A percentile compares a stretch with the other conserved stretches of the same genome.
Conservation (phyloP, 2,329 filamentous ascomycete genomes). For the Chaetomiaceae sp. region DNA sequence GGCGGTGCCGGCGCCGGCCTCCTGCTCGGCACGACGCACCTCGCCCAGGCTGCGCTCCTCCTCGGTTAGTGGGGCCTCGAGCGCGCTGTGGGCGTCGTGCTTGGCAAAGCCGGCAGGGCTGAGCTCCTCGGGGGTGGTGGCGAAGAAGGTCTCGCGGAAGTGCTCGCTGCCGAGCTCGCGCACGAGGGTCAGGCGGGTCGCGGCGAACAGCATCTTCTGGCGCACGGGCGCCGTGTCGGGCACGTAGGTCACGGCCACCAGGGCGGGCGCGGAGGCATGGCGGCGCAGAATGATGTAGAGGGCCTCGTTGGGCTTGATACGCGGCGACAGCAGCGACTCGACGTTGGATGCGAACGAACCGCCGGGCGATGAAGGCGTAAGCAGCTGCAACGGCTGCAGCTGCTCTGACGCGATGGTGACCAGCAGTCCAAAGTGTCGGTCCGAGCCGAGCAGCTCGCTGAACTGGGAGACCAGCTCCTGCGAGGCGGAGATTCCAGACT, state of each 20-base stretch:
- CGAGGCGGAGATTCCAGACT: slow-evolving; percentile 52
- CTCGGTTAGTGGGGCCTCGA: slow-evolving; percentile 68
- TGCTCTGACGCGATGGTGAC: slow-evolving; percentile 64
- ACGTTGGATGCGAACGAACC: slow-evolving; percentile 63
- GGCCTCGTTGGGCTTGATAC: slow-evolving; percentile 60
- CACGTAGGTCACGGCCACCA: slow-evolving; percentile 70
- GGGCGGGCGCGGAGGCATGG: slow-evolving; percentile 49
- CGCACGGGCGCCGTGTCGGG: slow-evolving; percentile 73
- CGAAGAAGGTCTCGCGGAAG: slow-evolving; percentile 71
- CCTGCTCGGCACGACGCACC: slow-evolving; percentile 68
- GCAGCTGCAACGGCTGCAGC: slow-evolving; percentile 52
- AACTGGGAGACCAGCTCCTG: slow-evolving; percentile 71
- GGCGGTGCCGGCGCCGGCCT: slow-evolving; percentile 63
- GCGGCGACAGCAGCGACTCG: slow-evolving; percentile 47
- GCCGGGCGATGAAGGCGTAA: slow-evolving; percentile 47
- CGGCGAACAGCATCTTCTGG: slow-evolving; percentile 81
- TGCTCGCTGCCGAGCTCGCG: slow-evolving; percentile 73
- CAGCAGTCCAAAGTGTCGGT: slow-evolving; percentile 61
- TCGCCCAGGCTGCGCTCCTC: slow-evolving; percentile 67
- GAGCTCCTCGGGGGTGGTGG: slow-evolving; percentile 63
- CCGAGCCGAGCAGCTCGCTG: slow-evolving; percentile 57
- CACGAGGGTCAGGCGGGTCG: slow-evolving; percentile 67
- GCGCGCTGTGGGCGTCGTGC: slow-evolving; percentile 60
- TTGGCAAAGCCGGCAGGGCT: slow-evolving; percentile 62
- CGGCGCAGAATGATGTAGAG: slow-evolving; percentile 71